These are phyloP conservation scores for Brassica rapa DNA, from an alignment of 345 rosid genomes.

Conservation along the genomic window DNA sequence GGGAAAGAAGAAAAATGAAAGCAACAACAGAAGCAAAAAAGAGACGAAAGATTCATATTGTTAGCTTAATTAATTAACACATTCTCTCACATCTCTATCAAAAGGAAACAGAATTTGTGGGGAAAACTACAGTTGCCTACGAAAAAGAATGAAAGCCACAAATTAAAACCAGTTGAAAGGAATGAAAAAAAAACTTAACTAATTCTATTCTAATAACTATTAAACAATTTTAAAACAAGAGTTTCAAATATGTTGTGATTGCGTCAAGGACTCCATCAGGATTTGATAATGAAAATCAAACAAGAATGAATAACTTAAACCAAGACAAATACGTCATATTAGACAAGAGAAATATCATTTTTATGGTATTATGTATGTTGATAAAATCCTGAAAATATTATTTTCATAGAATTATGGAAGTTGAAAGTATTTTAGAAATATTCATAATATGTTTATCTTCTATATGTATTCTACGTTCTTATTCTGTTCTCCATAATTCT, in stretches of 20 bases:
- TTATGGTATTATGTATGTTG: too few relatives aligned
- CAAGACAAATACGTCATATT: too few relatives aligned
- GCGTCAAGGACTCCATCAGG: too few relatives aligned
- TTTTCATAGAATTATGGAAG: too few relatives aligned
- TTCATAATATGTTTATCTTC: too few relatives aligned
- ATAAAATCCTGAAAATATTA: too few relatives aligned
- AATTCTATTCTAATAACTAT: neutral
- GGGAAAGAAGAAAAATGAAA: conserved; percentile 34
- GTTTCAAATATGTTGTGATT: neutral
- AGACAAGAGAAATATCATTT: too few relatives aligned
- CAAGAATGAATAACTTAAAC: too few relatives aligned
- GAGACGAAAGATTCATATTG: conserved; percentile 12
- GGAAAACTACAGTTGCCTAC: conserved; percentile 7
- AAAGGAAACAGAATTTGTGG: conserved; percentile 10
- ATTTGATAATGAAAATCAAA: too few relatives aligned
- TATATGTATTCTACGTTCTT: too few relatives aligned
- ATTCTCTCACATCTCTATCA: conserved; percentile 11
- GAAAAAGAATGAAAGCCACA: conserved; percentile 20
- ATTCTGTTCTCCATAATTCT: too few relatives aligned
- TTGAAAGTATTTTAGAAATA: too few relatives aligned
- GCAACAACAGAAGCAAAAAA: conserved; percentile 27
- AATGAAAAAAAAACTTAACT: neutral
- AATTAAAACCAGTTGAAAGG: neutral
- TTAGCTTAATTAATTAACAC: conserved; percentile 5
- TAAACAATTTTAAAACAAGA: neutral